Conservation (phyloP, 352 stramenopile genomes). For the Phytophthora pistaciae region DNA sequence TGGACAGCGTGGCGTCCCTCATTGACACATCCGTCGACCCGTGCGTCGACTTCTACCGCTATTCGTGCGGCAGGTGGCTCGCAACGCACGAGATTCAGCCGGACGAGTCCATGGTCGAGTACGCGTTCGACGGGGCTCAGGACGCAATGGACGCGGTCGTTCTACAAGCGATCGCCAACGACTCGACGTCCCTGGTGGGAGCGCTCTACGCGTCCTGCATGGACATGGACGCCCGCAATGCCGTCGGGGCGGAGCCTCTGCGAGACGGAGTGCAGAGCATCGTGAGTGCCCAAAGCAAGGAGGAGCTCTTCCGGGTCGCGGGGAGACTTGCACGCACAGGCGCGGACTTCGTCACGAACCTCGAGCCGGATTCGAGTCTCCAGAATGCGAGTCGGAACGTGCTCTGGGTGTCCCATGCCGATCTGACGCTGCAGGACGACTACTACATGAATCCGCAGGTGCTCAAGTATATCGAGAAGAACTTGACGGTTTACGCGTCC, state of each 20-base stretch:
- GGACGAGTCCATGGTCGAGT: slow-evolving; percentile 44
- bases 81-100: slow-evolving; percentile 44
- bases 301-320: slow-evolving; percentile 51
- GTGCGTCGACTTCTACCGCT: slow-evolving; percentile 82
- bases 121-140: slow-evolving; percentile 56
- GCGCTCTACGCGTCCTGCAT: slow-evolving; percentile 79
- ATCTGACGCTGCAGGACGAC: slow-evolving; percentile 84
- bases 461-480: slow-evolving; percentile 41
- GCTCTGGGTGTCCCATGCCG: slow-evolving; percentile 74
- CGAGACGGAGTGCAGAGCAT: slow-evolving; percentile 53
- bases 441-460: slow-evolving; percentile 89
- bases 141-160: slow-evolving; percentile 67
- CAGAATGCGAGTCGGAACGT: slow-evolving; percentile 78
- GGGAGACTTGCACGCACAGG: slow-evolving; percentile 53
- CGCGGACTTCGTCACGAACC: slow-evolving; percentile 81
- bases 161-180: slow-evolving; percentile 57
- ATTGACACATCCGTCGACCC: slow-evolving; percentile 59
- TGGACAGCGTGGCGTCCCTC: slow-evolving; percentile 46
- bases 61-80: slow-evolving; percentile 69
- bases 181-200: slow-evolving; percentile 69
- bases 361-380: slow-evolving; percentile 40
- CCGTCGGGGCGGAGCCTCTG: slow-evolving; percentile 51
- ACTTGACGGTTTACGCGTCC: slow-evolving; percentile 45
- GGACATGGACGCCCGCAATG: slow-evolving; percentile 55
- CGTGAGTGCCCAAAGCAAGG: slow-evolving; percentile 28